These are phyloP conservation scores for Omphalotus guepiniiformis DNA, from an alignment of 768 basidiomycete genomes.

Conservation along the genomic window DNA sequence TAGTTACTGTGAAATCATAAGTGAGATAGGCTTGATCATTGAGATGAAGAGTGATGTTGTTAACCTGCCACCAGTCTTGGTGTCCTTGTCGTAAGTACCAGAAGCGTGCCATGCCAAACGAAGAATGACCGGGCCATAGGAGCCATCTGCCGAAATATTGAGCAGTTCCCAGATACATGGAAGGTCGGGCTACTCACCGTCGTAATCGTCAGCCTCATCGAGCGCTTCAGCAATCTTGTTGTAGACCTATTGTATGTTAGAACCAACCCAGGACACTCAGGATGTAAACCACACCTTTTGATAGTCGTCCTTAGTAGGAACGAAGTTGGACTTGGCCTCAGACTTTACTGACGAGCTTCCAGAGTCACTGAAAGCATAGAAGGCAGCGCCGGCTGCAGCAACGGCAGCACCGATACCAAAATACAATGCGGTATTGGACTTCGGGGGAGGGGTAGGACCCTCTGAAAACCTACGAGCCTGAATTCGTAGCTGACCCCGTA, in stretches of 20 bases:
- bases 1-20: slow-evolving; percentile 65
- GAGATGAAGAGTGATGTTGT: slow-evolving; percentile 14
- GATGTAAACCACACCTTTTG: slow-evolving; percentile 56
- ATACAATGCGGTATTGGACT: slow-evolving; percentile 56
- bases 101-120: slow-evolving; percentile 95
- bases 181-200: slow-evolving; percentile 50
- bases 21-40: slow-evolving; percentile 9
- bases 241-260: slow-evolving; percentile 63
- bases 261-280: neutral
- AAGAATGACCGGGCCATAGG: slow-evolving; percentile 81
- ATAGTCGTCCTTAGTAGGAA: slow-evolving; percentile 80
- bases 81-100: slow-evolving; percentile 85
- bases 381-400: slow-evolving; percentile 57
- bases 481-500: slow-evolving; percentile 37
- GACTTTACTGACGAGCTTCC: slow-evolving; percentile 56
- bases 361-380: slow-evolving; percentile 53
- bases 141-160: slow-evolving; percentile 58
- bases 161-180: slow-evolving; percentile 9
- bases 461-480: slow-evolving; percentile 62
- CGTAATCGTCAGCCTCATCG: slow-evolving; percentile 78
- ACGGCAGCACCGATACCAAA: slow-evolving; percentile 58
- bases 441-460: slow-evolving; percentile 41
- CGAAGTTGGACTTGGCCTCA: slow-evolving; percentile 65
- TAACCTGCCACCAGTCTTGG: slow-evolving; percentile 76
- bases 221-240: slow-evolving; percentile 77